Evolutionary conservation across 2,329 filamentous ascomycete genomes (phyloP).

Genomic region (Ophiocordyceps camponoti-leonardi): DNA sequence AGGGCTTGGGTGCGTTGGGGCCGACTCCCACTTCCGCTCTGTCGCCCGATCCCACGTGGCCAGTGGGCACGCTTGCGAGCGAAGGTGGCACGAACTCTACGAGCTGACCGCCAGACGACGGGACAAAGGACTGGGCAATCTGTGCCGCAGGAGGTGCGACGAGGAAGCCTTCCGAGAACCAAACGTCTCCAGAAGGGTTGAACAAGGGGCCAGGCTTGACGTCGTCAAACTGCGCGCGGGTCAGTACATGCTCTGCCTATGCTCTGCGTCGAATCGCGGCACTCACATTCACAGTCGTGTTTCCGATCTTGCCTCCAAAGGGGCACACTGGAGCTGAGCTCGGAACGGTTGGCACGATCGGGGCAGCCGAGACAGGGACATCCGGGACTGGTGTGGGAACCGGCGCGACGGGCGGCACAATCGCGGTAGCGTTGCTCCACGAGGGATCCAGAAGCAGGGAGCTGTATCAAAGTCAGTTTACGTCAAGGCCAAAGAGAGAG

Average conservation of each 20-base stretch:
- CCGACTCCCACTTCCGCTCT: conserved; percentile 22
- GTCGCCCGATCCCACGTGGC: conserved; percentile 11
- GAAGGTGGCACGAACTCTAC: conserved; percentile 22
- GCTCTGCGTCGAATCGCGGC: not conserved
- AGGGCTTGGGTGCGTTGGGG: conserved; percentile 16
- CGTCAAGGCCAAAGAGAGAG: not conserved
- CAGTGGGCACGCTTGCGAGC: conserved; percentile 9
- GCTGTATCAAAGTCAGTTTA: conserved; percentile 5
- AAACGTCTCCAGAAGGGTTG: conserved; percentile 21
- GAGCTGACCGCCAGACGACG: conserved; percentile 21
- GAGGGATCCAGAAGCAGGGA: conserved; percentile 2
- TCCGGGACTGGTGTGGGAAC: not conserved
- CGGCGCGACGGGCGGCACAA: conserved; percentile 3
- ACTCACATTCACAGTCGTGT: conserved; percentile 20
- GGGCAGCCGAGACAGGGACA: not conserved
- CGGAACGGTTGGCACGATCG: not conserved
- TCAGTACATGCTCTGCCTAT: conserved; percentile 3
- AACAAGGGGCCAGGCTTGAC: conserved; percentile 18
- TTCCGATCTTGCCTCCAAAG: conserved; percentile 16
- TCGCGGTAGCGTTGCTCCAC: conserved; percentile 15
- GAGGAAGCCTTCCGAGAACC: conserved; percentile 24
- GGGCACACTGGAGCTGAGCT: conserved; percentile 8
- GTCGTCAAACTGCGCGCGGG: conserved; percentile 16
- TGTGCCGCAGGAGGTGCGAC: conserved; percentile 17
- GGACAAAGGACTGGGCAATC: conserved; percentile 14